These are phyloP conservation scores for Bruguiera sexangula DNA, from an alignment of 345 rosid species.

Conservation along the genomic window DNA sequence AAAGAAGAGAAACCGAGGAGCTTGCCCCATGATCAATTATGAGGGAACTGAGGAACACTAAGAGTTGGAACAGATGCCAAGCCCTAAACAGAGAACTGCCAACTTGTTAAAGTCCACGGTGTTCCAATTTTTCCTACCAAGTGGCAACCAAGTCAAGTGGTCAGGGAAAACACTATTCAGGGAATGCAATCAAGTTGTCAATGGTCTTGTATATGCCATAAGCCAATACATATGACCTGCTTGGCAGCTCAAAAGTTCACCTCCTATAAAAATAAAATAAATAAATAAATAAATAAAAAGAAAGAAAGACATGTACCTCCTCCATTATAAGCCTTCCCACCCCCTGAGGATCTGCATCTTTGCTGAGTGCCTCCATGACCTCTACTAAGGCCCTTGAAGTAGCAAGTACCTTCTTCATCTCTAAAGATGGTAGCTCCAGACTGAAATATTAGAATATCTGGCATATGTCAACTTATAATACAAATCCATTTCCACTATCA, in stretches of 20 bases:
- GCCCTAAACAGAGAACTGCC: neutral
- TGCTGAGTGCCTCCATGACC: constrained; percentile 84
- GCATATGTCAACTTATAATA: neutral
- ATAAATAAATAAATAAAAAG: no score
- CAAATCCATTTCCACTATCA: neutral
- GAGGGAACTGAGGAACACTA: neutral
- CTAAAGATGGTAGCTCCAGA: constrained; percentile 35
- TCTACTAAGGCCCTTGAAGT: constrained; percentile 83
- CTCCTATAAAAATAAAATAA: neutral
- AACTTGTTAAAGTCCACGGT: neutral
- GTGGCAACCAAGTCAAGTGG: neutral
- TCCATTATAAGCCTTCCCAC: constrained; percentile 80
- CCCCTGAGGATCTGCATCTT: constrained; percentile 83
- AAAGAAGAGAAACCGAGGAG: neutral
- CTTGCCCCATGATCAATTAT: no score
- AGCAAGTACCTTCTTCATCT: constrained; percentile 80
- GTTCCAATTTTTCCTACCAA: neutral
- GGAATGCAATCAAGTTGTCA: neutral
- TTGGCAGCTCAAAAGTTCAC: neutral
- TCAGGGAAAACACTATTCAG: neutral
- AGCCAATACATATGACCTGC: constrained; percentile 2
- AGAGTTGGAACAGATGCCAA: neutral
- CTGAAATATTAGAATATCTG: constrained; percentile 23
- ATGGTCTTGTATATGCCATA: neutral
- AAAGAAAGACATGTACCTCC: constrained; percentile 51